phyloP scores from a whole-genome alignment of 371 early-diverging fungal genomes.

The Mortierella sp. region DNA sequence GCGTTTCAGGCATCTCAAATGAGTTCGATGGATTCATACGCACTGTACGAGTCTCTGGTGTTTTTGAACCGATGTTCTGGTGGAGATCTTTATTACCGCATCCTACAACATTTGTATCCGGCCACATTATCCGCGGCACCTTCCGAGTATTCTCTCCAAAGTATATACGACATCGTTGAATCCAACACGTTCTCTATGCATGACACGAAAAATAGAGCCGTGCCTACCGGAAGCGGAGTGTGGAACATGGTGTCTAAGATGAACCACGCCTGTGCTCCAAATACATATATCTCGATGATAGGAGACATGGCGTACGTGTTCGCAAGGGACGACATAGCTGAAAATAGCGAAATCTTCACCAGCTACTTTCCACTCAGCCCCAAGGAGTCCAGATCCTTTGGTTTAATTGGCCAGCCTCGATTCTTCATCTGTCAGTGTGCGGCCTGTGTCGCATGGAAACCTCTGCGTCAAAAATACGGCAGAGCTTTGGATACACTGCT shows the following conservation, averaged over 20 bases:
- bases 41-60: not conserved
- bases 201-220: not conserved
- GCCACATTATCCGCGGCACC: not conserved
- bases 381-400: not conserved
- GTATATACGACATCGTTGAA: not conserved
- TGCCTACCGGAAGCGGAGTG: slow-evolving; percentile 1
- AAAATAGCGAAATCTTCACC: not conserved
- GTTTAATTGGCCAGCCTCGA: not conserved
- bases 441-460: not conserved
- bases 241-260: slow-evolving; percentile 13
- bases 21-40: not conserved
- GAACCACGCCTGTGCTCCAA: slow-evolving; percentile 15
- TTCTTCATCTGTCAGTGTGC: not conserved
- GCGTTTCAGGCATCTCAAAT: not conserved
- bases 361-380: not conserved
- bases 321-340: slow-evolving; percentile 8
- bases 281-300: slow-evolving; percentile 2
- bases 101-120: not conserved
- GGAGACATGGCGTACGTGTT: slow-evolving; percentile 12
- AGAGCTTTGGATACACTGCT: too few relatives aligned
- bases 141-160: not conserved
- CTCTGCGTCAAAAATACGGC: not conserved
- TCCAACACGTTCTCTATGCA: not conserved
- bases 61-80: not conserved
- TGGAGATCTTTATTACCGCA: not conserved